phyloP scores from a whole-genome alignment of 2,329 filamentous ascomycete species.

The Colletotrichum cereale region DNA sequence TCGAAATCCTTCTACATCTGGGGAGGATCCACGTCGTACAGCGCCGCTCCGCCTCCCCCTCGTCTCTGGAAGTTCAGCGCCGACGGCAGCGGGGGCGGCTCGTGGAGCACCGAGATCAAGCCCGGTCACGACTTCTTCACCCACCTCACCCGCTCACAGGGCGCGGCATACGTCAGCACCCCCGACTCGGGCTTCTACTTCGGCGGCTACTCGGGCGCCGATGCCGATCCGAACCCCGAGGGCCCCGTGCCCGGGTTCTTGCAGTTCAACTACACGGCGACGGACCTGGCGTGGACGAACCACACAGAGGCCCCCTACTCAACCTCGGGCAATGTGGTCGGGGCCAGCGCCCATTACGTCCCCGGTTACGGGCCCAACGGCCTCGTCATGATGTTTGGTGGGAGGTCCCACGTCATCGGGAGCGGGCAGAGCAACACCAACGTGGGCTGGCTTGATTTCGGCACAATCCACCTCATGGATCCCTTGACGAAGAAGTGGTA shows the following conservation, averaged over 20 bases:
- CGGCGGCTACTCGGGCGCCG: constrained; percentile 29
- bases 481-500: constrained; percentile 38
- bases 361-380: constrained; percentile 38
- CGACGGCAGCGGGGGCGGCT: constrained; percentile 35
- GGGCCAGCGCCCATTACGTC: constrained; percentile 34
- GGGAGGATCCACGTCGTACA: constrained; percentile 34
- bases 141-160: constrained; percentile 24
- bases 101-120: constrained; percentile 37
- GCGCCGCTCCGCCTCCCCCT: constrained; percentile 8
- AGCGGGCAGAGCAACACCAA: constrained; percentile 5
- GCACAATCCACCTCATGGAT: constrained; percentile 38
- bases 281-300: constrained; percentile 32
- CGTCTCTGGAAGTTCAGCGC: constrained; percentile 38
- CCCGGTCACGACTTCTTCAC: constrained; percentile 28
- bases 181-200: constrained; percentile 38
- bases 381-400: constrained; percentile 37
- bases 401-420: constrained; percentile 16
- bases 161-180: constrained; percentile 30
- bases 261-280: constrained; percentile 36
- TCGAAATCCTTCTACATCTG: constrained; percentile 39
- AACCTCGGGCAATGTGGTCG: constrained; percentile 23
- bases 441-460: constrained; percentile 33
- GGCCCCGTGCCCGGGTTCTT: constrained; percentile 30
- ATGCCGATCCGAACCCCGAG: constrained; percentile 19
- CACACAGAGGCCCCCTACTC: constrained; percentile 31